Conservation (phyloP, 106 monocot genomes). For the Dendrobium huoshanense region DNA sequence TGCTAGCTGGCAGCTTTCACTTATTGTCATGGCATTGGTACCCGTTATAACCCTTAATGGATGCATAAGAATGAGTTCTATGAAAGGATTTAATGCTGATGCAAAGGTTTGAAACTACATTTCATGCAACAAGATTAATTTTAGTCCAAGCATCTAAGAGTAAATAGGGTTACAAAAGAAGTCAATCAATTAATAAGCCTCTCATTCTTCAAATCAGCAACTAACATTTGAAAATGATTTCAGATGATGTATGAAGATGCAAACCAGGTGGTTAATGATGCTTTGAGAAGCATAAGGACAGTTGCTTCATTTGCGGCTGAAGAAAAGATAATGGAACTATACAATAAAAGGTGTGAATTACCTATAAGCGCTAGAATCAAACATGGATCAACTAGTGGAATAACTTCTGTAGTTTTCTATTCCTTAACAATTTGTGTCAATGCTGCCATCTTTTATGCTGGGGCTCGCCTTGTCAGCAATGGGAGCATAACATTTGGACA, state of each 20-base stretch:
- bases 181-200: too few species aligned
- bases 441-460: conserved; percentile 34
- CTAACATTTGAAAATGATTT: not conserved
- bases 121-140: too few species aligned
- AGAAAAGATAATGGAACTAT: conserved; percentile 25
- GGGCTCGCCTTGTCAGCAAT: conserved; percentile 24
- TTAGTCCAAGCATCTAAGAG: too few species aligned
- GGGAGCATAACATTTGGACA: conserved; percentile 24
- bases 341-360: conserved; percentile 19
- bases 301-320: conserved; percentile 47
- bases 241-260: conserved; percentile 43
- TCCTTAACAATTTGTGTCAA: conserved; percentile 20
- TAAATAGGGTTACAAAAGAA: too few species aligned
- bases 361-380: conserved; percentile 27
- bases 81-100: conserved; percentile 51
- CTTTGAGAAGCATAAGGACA: conserved; percentile 38
- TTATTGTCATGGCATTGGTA: conserved; percentile 25
- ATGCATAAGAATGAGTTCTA: conserved; percentile 37
- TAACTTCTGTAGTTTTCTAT: conserved; percentile 29
- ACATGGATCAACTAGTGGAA: conserved; percentile 31
- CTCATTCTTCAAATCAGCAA: not conserved
- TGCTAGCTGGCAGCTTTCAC: conserved; percentile 42
- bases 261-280: conserved; percentile 43
- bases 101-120: conserved; percentile 32
- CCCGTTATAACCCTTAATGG: conserved; percentile 42